These are phyloP conservation scores for Trichomonas tenax DNA, from an alignment of 208 protist genomes.

Conservation along the genomic window DNA sequence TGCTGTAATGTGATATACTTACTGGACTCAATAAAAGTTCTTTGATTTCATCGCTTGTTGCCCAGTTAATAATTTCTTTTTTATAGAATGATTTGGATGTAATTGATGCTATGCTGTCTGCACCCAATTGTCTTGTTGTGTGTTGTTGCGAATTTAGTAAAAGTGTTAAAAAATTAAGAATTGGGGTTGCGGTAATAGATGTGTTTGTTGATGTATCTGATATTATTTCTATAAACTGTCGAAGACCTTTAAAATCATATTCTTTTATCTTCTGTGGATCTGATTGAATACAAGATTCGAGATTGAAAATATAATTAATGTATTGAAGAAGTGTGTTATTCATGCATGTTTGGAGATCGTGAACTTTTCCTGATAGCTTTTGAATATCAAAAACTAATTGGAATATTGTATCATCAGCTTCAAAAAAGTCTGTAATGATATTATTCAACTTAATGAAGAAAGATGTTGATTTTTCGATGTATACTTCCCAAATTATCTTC, in stretches of 20 bases:
- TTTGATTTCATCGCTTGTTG: neutral
- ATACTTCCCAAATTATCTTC: neutral
- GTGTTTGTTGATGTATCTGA: neutral
- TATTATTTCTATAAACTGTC: neutral
- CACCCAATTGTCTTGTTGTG: neutral
- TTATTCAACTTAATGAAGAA: neutral
- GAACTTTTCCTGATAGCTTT: neutral
- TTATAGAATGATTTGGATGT: neutral
- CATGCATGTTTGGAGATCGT: neutral
- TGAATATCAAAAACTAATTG: neutral
- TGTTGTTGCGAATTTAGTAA: neutral
- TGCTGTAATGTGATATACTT: neutral
- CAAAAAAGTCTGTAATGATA: neutral
- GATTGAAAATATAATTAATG: neutral
- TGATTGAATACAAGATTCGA: neutral
- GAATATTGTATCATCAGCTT: neutral
- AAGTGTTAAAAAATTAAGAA: neutral
- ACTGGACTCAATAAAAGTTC: neutral
- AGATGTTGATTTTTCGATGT: neutral
- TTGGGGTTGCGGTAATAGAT: neutral
- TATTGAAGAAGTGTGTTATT: neutral
- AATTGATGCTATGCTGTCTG: neutral
- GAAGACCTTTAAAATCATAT: neutral
- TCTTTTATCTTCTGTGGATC: neutral
- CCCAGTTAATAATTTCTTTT: neutral